Conservation (phyloP, 2,329 filamentous ascomycete genomes). For the Didymellaceae sp. region DNA sequence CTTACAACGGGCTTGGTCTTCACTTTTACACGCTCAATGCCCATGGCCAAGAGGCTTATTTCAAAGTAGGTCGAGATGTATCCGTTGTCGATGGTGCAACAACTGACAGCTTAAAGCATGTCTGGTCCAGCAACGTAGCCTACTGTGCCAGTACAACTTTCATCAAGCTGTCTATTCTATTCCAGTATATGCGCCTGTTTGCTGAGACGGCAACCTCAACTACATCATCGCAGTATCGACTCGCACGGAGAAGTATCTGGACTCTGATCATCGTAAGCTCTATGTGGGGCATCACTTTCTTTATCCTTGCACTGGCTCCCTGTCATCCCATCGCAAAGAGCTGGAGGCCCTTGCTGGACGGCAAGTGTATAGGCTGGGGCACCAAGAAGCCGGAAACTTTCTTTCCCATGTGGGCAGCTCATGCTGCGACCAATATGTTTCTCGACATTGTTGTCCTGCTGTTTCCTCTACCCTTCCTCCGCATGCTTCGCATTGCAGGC, state of each 20-base stretch:
- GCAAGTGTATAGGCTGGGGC: conserved; percentile 47
- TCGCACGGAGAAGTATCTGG: conserved; percentile 29
- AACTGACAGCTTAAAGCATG: conserved; percentile 25
- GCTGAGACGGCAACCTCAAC: conserved; percentile 25
- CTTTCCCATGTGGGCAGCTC: conserved; percentile 38
- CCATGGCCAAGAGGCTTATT: conserved; percentile 29
- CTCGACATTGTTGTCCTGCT: conserved; percentile 42
- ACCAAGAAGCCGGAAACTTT: conserved; percentile 37
- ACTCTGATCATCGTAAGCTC: conserved; percentile 30
- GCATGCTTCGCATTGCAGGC: conserved; percentile 35
- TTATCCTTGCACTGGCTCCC: conserved; percentile 39
- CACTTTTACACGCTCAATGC: conserved; percentile 38
- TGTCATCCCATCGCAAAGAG: conserved; percentile 40
- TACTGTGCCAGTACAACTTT: conserved; percentile 43
- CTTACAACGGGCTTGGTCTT: conserved; percentile 40
- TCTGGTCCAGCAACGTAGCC: conserved; percentile 40
- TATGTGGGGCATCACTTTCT: conserved; percentile 42
- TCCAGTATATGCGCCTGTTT: conserved; percentile 49
- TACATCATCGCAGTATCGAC: conserved; percentile 11
- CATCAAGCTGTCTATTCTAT: conserved; percentile 48
- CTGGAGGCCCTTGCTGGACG: conserved; percentile 32
- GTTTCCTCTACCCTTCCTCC: conserved; percentile 43
- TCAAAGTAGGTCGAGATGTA: conserved; percentile 28
- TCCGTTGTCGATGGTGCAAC: not conserved
- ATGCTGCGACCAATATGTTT: conserved; percentile 42